Evolutionary conservation across 2,329 filamentous ascomycete species (phyloP), one percentile per base, ranked within the genome.

Genomic region (Lasiodiplodia sp.): DNA sequence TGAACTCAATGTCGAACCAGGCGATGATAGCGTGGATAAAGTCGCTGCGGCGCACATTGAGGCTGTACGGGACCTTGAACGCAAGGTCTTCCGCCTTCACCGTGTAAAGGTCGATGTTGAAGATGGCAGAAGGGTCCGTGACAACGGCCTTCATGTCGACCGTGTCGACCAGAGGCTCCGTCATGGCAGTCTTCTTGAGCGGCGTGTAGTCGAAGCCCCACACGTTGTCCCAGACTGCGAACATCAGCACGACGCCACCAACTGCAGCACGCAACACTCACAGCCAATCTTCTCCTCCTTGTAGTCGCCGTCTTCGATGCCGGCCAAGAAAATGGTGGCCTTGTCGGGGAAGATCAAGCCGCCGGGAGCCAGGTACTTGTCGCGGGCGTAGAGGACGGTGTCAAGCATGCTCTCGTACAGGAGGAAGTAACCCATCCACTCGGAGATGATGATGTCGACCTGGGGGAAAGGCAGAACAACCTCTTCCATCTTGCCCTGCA

Each of bases 401-500:
- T 99, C 96, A 78, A 99, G 83, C 96, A 99, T 99, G 88, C 89
- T 92, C 89, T 99, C 96, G 83, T 99, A 99, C 70, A 99, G 90
- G 66, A 99, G 85, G 86, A 98, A 98, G 85, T 99, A 99, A 40
- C 96, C 96, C 96, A 99, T 99, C 96, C 96, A 99, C 86, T 99
- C 96, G 2, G 95, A 98, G 80, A 99, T 97, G 84, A 99, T 99
- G 80, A 99, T 99, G 79, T 99, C 96, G 73, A 99, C 96, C 83
- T 98, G 92, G 77, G 93, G 91, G 83, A 92, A 97, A 23, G 96
- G 96, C 71, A 99, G 86, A 77, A 92, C 86, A 56, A 99, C 94
- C 84, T 99, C 96, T 85, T 99, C 96, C 96, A 99, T 99, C 88
- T 99, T 99, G 80, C 96, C 96, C 85, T 98, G 96, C 72, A 99